Evolutionary conservation across 2,329 filamentous ascomycete genomes (phyloP), one percentile per base, ranked within the genome.

Genomic region (Hortaea werneckii): DNA sequence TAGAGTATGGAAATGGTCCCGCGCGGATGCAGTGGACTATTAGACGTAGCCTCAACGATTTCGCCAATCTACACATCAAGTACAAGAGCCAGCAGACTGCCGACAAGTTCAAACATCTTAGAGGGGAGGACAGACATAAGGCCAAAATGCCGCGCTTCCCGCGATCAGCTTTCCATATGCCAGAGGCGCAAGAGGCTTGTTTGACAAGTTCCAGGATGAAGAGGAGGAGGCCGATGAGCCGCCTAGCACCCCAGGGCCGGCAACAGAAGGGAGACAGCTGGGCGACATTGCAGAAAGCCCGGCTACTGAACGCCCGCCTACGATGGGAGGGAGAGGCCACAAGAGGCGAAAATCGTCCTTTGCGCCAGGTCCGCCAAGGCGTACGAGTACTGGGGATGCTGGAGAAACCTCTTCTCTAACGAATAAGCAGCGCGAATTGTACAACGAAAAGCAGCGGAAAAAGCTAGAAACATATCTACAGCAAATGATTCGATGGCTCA

Each of bases 11-110:
- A 10, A 96, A 86, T 61, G 94, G 92, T 0, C 79, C 92, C 46
- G 95, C 90, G 45, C 79, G 92, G 47, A 96, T 98, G 94, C 87
- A 86, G 61, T 98, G 92, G 92, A 83, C 86, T 12, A 86, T 98
- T 48, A 82, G 87, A 58, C 79, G 92, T 44, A 89, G 87, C 7
- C 77, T 96, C 35, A 77, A 80, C 56, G 92, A 98, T 62, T 95
- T 98, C 56, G 80, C 87, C 56, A 94, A 95, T 57, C 72, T 98
- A 32, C 92, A 98, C 66, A 74, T 88, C 59, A 89, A 94, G 57
- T 98, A 96, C 75, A 94, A 92, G 63, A 74, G 94, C 44, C 83
- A 89, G 48, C 78, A 85, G 48, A 82, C 84, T 50, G 89, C 87
- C 49, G 86, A 94, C 54, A 87, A 86, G 55, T 86, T 90, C 54